phyloP scores from a whole-genome alignment of 1,284 basidiomycete genomes.

The Entoloma clypeatum region DNA sequence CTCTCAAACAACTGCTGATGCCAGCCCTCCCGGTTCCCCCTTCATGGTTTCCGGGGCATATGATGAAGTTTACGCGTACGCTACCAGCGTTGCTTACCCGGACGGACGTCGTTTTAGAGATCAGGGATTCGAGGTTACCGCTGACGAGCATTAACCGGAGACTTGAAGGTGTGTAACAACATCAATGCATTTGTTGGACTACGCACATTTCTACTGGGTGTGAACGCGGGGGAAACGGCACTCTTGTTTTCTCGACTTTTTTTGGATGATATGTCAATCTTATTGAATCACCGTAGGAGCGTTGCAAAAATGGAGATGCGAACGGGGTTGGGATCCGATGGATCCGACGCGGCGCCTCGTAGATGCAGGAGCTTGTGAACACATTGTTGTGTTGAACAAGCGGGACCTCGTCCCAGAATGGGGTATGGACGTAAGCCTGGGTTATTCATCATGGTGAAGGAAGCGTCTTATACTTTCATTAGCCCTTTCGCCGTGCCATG shows the following conservation, averaged over 20 bases:
- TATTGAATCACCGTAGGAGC: constrained; percentile 38
- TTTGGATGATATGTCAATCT: too few relatives aligned
- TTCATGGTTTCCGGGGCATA: constrained; percentile 98
- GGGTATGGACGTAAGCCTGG: constrained; percentile 70
- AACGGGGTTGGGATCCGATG: constrained; percentile 51
- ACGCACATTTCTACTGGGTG: too few relatives aligned
- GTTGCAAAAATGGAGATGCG: constrained; percentile 58
- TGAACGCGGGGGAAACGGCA: too few relatives aligned
- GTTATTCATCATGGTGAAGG: constrained; percentile 4
- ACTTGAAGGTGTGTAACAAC: constrained; percentile 63
- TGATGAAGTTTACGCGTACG: constrained; percentile 83
- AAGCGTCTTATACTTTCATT: constrained; percentile 16
- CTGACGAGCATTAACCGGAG: constrained; percentile 91
- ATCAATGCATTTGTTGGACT: constrained; percentile 4
- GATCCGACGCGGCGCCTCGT: constrained; percentile 34
- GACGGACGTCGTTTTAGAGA: constrained; percentile 92
- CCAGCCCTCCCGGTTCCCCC: constrained; percentile 71
- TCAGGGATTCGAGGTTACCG: constrained; percentile 89
- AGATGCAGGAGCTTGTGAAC: constrained; percentile 58
- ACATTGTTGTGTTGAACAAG: constrained; percentile 92
- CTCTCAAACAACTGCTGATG: constrained; percentile 41
- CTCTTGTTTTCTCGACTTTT: neutral
- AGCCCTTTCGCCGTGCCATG: constrained; percentile 75
- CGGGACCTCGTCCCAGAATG: constrained; percentile 84
- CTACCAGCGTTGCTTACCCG: constrained; percentile 75